Percentiles rank a stretch among this genome's conserved stretches.
Conservation (phyloP, 2,329 filamentous ascomycete genomes). For the Cordyceps tenuipes region DNA sequence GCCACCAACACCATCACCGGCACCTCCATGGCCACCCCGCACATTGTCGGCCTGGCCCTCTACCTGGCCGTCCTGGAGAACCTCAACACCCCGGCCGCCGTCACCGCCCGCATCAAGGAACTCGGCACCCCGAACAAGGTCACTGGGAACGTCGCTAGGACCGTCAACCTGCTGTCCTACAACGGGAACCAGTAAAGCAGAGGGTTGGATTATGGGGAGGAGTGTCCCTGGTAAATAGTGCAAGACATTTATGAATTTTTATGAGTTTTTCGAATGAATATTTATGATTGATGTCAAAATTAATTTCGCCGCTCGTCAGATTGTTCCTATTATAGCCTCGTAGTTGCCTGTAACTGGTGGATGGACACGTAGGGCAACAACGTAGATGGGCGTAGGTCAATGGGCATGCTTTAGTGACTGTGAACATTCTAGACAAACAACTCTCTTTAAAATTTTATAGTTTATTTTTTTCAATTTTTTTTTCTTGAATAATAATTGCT, state of each 20-base stretch:
- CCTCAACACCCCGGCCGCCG: not conserved
- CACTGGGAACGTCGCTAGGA: not conserved
- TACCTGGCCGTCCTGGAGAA: slow-evolving; percentile 19
- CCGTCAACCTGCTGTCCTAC: slow-evolving; percentile 7
- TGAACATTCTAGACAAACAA: too few species aligned
- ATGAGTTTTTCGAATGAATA: not conserved
- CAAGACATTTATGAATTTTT: not conserved
- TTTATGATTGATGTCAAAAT: not conserved
- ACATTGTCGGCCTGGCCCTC: slow-evolving; percentile 24
- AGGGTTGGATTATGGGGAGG: not conserved
- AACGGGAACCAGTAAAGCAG: slow-evolving; percentile 3
- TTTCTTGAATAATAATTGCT: too few species aligned
- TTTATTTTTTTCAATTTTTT: too few species aligned
- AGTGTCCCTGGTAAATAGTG: not conserved
- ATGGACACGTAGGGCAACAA: too few species aligned
- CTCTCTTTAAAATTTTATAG: too few species aligned
- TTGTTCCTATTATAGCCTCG: too few species aligned
- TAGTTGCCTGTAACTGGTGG: too few species aligned
- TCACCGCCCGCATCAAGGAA: slow-evolving; percentile 4
- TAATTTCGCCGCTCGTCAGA: not conserved
- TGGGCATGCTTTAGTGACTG: too few species aligned
- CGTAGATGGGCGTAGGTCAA: too few species aligned
- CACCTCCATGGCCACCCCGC: slow-evolving; percentile 46
- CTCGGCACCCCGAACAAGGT: slow-evolving; percentile 3
- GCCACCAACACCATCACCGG: slow-evolving; percentile 34